Base-by-base conservation (phyloP, 1,284 basidiomycete genomes). In the Rhodotorula sp. region DNA sequence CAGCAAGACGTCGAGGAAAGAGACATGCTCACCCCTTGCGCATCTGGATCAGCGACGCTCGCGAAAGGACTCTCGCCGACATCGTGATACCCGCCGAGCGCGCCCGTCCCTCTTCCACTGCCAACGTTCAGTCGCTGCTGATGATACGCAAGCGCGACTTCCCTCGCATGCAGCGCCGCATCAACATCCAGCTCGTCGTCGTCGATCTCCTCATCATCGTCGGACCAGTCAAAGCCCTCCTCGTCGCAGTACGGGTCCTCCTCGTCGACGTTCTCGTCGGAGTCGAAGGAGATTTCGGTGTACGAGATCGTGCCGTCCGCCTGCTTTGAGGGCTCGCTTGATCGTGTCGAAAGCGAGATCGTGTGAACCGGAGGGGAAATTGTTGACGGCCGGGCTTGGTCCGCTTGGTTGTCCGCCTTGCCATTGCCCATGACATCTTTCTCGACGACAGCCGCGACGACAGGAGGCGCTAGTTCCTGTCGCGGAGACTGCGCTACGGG, bases 61-160 rank as follows among this genome's bases (percentile, higher is more conserved):
- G 48, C 67, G 22, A 69, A 65, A 1, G 55, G 59, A 28, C 51
- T 31, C 57, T 70, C 57, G 10, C 59, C 68, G 2, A n/a, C 61
- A 8, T 50, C 46, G 48, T 70, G 68, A 16, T 47, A 57, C 6
- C 76, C 76, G 7, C 76, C 76, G 6, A 77, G 59, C 6, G 76
- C 63, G 2, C 76, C 76, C 10, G 72, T 77, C 4, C 76, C 76
- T 9, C 67, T 53, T 2, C 76, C 76, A 0, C 72, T 75, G 5
- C 71, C 75, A 6, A 77, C 57, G 2, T 63, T 65, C 46, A 72
- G 53, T n/a, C 76, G 37, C 63, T 69, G 70, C 30, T 59, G 63
- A 30, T 77, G 75, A 26, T 76, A 75, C 26, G 65, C 76, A 16
- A 77, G 67, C 34, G 76, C 75, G 18, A 76, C 74, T 44, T 77